Evolutionary conservation across 169 alveolate genomes (phyloP).

Genomic region (Cryptosporidium sp.): DNA sequence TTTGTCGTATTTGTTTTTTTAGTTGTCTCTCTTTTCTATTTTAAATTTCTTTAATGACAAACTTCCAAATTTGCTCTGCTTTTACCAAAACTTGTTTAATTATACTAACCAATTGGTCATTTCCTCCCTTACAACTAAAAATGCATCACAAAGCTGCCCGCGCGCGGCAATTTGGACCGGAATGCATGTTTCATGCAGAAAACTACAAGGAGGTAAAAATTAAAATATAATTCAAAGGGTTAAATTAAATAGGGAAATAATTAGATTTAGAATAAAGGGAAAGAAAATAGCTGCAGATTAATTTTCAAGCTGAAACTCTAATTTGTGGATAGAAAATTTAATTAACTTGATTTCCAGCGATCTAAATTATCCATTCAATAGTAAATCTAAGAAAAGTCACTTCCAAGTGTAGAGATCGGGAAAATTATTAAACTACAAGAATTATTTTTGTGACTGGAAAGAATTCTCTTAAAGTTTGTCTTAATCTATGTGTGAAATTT

Average conservation of each 20-base stretch:
- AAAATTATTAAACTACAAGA: too few species aligned
- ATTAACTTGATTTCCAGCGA: not conserved
- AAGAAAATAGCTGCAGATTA: too few species aligned
- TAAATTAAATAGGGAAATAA: not conserved
- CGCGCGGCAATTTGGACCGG: not conserved
- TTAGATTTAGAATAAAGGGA: not conserved
- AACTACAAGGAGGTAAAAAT: not conserved
- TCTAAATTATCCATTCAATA: not conserved
- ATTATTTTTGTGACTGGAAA: not conserved
- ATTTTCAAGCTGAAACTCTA: not conserved
- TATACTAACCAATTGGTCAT: not conserved
- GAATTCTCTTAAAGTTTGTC: not conserved
- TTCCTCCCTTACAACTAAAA: not conserved
- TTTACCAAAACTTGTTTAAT: too few species aligned
- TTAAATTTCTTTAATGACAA: too few species aligned
- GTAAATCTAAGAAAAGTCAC: not conserved
- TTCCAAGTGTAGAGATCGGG: not conserved
- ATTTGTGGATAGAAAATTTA: too few species aligned
- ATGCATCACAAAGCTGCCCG: not conserved
- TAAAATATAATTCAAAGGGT: not conserved
- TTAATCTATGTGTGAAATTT: not conserved
- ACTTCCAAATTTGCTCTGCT: too few species aligned
- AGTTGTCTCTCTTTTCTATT: not conserved
- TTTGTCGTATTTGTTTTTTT: too few species aligned
- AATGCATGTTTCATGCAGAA: conserved; percentile 1